These are phyloP conservation scores for Theobroma cacao DNA, from an alignment of 345 rosid species.

Conservation along the genomic window DNA sequence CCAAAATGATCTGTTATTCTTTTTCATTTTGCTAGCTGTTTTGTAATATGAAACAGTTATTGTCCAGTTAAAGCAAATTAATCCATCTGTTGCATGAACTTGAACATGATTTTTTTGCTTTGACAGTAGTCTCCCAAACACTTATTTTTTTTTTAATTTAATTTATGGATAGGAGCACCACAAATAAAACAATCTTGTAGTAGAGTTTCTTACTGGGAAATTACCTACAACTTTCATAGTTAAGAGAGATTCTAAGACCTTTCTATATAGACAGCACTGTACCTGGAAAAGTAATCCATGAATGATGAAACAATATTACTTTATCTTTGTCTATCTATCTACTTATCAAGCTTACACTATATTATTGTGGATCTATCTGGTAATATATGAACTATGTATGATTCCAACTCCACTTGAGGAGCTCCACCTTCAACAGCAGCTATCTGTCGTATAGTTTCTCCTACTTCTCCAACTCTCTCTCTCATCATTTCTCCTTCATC, in stretches of 20 bases:
- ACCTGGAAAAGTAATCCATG: neutral
- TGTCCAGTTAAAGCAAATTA: too few species aligned
- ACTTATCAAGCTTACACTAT: neutral
- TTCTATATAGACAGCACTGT: too few species aligned
- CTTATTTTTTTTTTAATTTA: too few species aligned
- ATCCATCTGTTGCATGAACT: too few species aligned
- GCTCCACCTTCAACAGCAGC: constrained; percentile 33
- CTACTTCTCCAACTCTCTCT: constrained; percentile 37
- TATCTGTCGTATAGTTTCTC: constrained; percentile 1
- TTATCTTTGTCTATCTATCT: neutral
- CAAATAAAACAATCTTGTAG: neutral
- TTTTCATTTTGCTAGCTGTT: too few species aligned
- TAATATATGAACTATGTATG: constrained; percentile 49
- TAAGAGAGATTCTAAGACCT: too few species aligned
- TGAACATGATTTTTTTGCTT: too few species aligned
- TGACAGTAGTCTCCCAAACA: too few species aligned
- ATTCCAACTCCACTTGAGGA: constrained; percentile 39
- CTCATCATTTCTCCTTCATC: constrained; percentile 40
- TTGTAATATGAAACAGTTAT: too few species aligned
- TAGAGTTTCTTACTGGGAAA: neutral
- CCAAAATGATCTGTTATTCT: too few species aligned
- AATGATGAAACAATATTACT: neutral
- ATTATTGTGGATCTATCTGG: neutral
- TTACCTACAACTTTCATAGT: too few species aligned
- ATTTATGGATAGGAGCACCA: neutral